These are phyloP conservation scores for Nicotiana knightiana DNA, from an alignment of 257 asterid species.

Conservation along the genomic window DNA sequence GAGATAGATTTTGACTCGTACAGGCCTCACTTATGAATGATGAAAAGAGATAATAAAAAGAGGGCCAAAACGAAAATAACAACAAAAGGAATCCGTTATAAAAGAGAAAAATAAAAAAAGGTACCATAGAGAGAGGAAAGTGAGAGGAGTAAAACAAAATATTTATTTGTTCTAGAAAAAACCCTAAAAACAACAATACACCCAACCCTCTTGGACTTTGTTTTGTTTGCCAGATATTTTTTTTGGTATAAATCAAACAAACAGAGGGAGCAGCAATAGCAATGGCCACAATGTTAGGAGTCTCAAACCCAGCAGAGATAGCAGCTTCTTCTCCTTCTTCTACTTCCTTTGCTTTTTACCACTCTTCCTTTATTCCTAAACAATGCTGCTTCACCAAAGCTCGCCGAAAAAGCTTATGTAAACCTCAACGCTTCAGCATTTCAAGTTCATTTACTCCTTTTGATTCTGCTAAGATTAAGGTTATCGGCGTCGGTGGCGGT, in stretches of 20 bases:
- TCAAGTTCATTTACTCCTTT: slow-evolving; percentile 47
- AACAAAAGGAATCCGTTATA: no score
- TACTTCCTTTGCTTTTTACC: slow-evolving; percentile 27
- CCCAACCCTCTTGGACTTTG: background rate
- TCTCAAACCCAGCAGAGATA: slow-evolving; percentile 49
- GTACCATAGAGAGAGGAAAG: background rate
- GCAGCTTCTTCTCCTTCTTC: slow-evolving; percentile 34
- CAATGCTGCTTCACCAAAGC: slow-evolving; percentile 33
- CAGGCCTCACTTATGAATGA: no score
- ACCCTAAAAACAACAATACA: background rate
- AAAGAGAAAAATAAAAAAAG: no score
- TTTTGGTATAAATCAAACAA: background rate
- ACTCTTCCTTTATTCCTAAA: slow-evolving; percentile 29
- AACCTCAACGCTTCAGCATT: slow-evolving; percentile 35
- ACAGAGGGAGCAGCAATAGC: background rate
- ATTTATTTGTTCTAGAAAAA: background rate
- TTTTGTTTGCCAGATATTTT: background rate
- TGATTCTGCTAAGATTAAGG: slow-evolving; percentile 94
- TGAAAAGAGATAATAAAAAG: no score
- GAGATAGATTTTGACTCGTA: no score
- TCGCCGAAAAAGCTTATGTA: slow-evolving; percentile 37
- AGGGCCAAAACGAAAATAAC: no score
- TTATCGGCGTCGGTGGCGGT: slow-evolving; percentile 95
- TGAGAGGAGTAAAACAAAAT: background rate
- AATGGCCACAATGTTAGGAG: slow-evolving; percentile 43